Conservation (phyloP, 1,284 basidiomycete species). For the Boletus semigastroideus region DNA sequence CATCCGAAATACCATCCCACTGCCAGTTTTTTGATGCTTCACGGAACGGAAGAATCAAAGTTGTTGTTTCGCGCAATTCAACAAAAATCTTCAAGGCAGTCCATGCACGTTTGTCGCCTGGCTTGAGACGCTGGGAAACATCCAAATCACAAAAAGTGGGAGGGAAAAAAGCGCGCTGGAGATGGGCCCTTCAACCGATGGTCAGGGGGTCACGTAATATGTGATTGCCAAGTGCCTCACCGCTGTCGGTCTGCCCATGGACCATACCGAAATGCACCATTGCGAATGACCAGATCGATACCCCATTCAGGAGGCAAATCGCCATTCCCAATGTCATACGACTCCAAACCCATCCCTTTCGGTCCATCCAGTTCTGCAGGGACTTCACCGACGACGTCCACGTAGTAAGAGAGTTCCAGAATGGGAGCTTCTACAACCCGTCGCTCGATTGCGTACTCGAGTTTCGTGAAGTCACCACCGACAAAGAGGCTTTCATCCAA, state of each 20-base stretch:
- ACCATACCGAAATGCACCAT: conserved; percentile 79
- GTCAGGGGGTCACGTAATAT: conserved; percentile 1
- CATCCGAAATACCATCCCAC: conserved; percentile 64
- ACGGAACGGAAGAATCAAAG: conserved; percentile 80
- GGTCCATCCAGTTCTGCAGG: conserved; percentile 41
- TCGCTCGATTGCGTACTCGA: conserved; percentile 87
- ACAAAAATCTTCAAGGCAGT: conserved; percentile 77
- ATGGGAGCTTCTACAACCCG: conserved; percentile 75
- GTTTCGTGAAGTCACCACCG: conserved; percentile 51
- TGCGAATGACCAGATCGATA: conserved; percentile 75
- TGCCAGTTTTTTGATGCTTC: conserved; percentile 91
- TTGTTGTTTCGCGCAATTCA: conserved; percentile 75
- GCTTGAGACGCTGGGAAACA: conserved; percentile 54
- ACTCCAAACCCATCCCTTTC: conserved; percentile 39
- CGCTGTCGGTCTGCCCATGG: conserved; percentile 94
- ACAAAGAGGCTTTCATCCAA: conserved; percentile 53
- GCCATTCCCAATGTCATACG: conserved; percentile 80
- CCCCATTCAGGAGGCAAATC: conserved; percentile 92
- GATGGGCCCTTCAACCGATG: conserved; percentile 50
- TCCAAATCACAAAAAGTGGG: conserved; percentile 67
- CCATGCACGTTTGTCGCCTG: conserved; percentile 82
- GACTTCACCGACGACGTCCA: conserved; percentile 72
- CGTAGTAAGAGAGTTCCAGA: conserved; percentile 82
- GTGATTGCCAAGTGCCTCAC: conserved; percentile 36
- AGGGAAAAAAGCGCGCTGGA: conserved; percentile 84